Base-by-base conservation (phyloP, 1,284 basidiomycete genomes). In the Ustilago sp. region DNA sequence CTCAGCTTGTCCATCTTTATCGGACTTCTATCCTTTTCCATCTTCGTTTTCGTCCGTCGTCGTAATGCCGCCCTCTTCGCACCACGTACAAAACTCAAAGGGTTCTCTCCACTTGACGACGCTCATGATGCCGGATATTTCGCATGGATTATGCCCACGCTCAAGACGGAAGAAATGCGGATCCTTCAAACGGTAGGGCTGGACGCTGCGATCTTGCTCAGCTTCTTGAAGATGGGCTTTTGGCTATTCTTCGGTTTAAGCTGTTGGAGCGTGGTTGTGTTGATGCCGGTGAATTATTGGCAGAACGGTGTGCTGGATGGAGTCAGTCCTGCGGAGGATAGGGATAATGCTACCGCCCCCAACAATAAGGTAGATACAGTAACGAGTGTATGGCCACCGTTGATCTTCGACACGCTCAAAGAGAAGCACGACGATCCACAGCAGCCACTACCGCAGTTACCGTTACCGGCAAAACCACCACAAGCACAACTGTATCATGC, bases 151-250 rank as follows among this genome's bases (percentile, higher is more conserved):
- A 86, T 94, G 74, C 96, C 96, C 0, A 98, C 95, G 0, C 89
- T 98, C 63, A 89, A 90, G 64, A 94, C 93, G 0, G 94, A 93
- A 50, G 96, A 98, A 84, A 94, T 93, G 80, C 93, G 93, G 3
- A 92, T 98, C n/a, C 89, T 98, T 0, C 95, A 98, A 85, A 95
- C 96, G 47, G 95, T 98, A 12, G 96, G 96, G 0, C 88, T 99
- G 55, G 96, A 99, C 87, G 96, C 95, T 45, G 94, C 94, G 6
- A 94, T 98, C 80, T 89, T 98, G 4, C 90, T 99, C 41, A 93
- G 92, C 79, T 99, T 99, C 88, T 93, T 95, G 89, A 95, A 95
- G 86, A 98, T 93, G 90, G 91, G 92, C 0, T 98, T 98, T 86
- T 91, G 92, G 83, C 89, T 98, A 35, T 98, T 98, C 86, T 87